Conservation (phyloP, 495 filamentous ascomycete species). For the Melanomma pulvis-pyrius region DNA sequence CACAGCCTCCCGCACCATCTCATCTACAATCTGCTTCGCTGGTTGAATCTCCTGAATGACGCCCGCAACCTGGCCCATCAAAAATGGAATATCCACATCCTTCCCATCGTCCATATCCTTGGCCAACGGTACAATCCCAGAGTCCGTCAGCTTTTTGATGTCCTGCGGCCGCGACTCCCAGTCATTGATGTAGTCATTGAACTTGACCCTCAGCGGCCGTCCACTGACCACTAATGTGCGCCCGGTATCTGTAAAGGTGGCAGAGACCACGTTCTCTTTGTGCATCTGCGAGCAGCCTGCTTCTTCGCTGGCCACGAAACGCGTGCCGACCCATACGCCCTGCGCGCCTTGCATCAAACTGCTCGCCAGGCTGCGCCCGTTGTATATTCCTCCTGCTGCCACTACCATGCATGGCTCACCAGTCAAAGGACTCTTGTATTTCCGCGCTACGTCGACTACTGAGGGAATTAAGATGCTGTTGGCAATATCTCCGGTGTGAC, state of each 20-base stretch:
- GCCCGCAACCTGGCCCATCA: slow-evolving; percentile 94
- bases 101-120: slow-evolving; percentile 75
- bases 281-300: slow-evolving; percentile 76
- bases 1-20: slow-evolving; percentile 83
- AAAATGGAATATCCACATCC: slow-evolving; percentile 78
- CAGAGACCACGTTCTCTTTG: slow-evolving; percentile 78
- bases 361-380: slow-evolving; percentile 47
- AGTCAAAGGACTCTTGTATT: slow-evolving; percentile 49
- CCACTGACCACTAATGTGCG: slow-evolving; percentile 79
- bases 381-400: slow-evolving; percentile 49
- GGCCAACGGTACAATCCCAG: slow-evolving; percentile 76
- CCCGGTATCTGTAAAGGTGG: slow-evolving; percentile 72
- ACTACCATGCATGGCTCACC: slow-evolving; percentile 49
- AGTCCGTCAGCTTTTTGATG: slow-evolving; percentile 69
- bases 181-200: slow-evolving; percentile 76
- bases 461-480: slow-evolving; percentile 50
- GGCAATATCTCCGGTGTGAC: slow-evolving; percentile 50
- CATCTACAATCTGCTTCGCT: slow-evolving; percentile 75
- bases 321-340: slow-evolving; percentile 63
- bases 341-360: slow-evolving; percentile 49
- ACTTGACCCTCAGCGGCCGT: slow-evolving; percentile 74
- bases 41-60: slow-evolving; percentile 73
- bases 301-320: slow-evolving; percentile 79
- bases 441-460: slow-evolving; percentile 49
- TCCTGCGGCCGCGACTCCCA: slow-evolving; percentile 77